Base-by-base conservation (phyloP, 139 green algal species). In the Haematococcus lacustris region DNA sequence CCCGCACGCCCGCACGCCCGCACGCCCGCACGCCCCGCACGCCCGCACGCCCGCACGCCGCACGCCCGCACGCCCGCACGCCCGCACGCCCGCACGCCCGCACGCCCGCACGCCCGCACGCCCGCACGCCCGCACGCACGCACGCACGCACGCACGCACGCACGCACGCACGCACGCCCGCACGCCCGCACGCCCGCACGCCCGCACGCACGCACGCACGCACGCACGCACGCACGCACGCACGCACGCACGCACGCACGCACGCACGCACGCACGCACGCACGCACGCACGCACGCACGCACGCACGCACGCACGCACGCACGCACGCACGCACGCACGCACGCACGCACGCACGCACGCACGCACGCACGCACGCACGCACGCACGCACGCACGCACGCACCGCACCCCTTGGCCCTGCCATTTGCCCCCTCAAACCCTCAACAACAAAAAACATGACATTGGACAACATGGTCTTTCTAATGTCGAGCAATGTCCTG, bases 281-380 rank as follows among this genome's bases (percentile, higher is more conserved):
- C 59, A 62, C 59, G 28, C 71, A 71, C 71, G n/a, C 71, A 76
- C 71, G 35, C 71, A 76, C 71, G 37, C 71, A 75, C 70, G n/a
- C 70, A 76, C 71, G 30, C 71, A 70, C 71, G 30, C 71, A 76
- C 71, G n/a, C 71, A 76, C 71, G 32, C 71, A 70, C 68, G 25
- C 68, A 73, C 68, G 33, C 68, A 73, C 68, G 26, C 70, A 68
- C 70, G 38, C 70, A 68, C 70, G 60, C 60, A 63, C 60, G 60
- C 71, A 76, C 60, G 38, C 59, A 71, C 71, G 60, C 60, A 40
- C 60, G 60, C 71, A 70, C 61, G 60, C 59, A 71, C 71, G 60
- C 60, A 63, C 60, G 60, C 71, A 63, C 71, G 60, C 71, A 63
- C 71, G 38, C 39, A 62, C 59, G 38, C 71, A 76, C 71, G 61